Evolutionary conservation across 73 alveolate genomes (phyloP).

Genomic region (Paramecium bursaria): DNA sequence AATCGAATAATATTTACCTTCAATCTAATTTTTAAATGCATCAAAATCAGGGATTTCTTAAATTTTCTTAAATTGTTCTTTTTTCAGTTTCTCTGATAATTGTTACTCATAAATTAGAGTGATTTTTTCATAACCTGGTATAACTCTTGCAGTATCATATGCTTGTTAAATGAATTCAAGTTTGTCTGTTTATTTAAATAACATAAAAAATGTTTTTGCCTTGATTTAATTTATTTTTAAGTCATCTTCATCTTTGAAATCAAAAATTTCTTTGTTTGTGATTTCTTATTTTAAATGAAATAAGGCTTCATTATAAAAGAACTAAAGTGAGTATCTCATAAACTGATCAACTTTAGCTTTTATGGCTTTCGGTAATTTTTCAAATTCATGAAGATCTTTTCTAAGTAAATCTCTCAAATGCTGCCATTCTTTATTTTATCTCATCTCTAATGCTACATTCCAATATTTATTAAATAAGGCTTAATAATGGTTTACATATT

Average conservation of each 20-base stretch:
- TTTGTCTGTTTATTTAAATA: slow-evolving; percentile 23
- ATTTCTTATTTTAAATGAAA: slow-evolving; percentile 25
- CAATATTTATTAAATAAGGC: too few species aligned
- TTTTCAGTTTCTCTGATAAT: background rate
- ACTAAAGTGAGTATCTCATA: background rate
- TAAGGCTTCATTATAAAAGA: slow-evolving; percentile 37
- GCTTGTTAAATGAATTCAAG: slow-evolving; percentile 38
- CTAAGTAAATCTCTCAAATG: too few species aligned
- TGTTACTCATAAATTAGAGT: background rate
- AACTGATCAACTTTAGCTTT: slow-evolving; percentile 35
- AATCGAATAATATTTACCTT: background rate
- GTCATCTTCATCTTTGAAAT: slow-evolving; percentile 17
- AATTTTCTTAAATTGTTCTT: background rate
- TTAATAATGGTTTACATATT: too few species aligned
- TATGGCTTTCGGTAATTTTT: slow-evolving; percentile 14
- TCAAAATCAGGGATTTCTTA: slow-evolving; percentile 33
- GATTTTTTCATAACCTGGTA: slow-evolving; percentile 27
- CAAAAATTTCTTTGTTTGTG: background rate
- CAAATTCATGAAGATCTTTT: slow-evolving; percentile 17
- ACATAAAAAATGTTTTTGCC: slow-evolving; percentile 42
- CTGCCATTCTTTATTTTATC: too few species aligned
- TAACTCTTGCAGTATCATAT: background rate
- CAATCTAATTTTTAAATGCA: slow-evolving; percentile 18
- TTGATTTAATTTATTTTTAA: slow-evolving; percentile 34
- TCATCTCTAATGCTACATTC: too few species aligned